phyloP scores from a whole-genome alignment of 805 yeast genomes.

The Lachancea thermotolerans region DNA sequence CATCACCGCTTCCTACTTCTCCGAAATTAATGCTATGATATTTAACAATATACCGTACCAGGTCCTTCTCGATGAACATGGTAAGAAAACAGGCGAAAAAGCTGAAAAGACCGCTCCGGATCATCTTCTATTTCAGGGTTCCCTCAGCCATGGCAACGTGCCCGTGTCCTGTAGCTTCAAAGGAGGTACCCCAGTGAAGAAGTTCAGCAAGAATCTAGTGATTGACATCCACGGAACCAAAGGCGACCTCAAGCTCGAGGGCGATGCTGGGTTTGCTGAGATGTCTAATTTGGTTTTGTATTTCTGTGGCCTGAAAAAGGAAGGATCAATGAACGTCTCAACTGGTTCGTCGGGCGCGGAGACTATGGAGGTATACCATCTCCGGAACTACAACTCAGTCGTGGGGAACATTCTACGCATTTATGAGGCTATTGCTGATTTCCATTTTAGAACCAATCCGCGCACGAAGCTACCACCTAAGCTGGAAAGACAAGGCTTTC shows the following conservation, averaged over 20 bases:
- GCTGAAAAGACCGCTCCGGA: conserved; percentile 26
- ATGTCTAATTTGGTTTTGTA: conserved; percentile 28
- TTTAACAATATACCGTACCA: conserved; percentile 28
- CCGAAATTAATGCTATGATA: conserved; percentile 23
- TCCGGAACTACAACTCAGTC: conserved; percentile 28
- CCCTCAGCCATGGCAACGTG: conserved; percentile 22
- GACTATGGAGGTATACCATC: conserved; percentile 28
- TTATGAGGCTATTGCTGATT: conserved; percentile 29
- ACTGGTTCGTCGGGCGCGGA: conserved; percentile 8
- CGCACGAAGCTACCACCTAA: conserved; percentile 22
- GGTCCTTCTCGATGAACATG: conserved; percentile 23
- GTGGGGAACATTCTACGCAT: conserved; percentile 27
- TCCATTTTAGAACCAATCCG: conserved; percentile 22
- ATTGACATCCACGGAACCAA: conserved; percentile 31
- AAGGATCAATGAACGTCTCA: background rate
- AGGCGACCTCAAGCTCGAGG: conserved; percentile 30
- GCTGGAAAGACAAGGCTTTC: conserved; percentile 24
- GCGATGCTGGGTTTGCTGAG: conserved; percentile 32
- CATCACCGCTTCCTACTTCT: conserved; percentile 27
- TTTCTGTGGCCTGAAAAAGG: conserved; percentile 22
- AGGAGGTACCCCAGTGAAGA: conserved; percentile 30
- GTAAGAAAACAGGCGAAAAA: conserved; percentile 17
- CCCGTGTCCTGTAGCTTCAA: conserved; percentile 29
- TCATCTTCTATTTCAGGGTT: conserved; percentile 28
- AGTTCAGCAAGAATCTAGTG: conserved; percentile 29